Evolutionary conservation across 331 rosid species (phyloP), one percentile per base, ranked within the genome.

Genomic region (Stylosanthes scabra): DNA sequence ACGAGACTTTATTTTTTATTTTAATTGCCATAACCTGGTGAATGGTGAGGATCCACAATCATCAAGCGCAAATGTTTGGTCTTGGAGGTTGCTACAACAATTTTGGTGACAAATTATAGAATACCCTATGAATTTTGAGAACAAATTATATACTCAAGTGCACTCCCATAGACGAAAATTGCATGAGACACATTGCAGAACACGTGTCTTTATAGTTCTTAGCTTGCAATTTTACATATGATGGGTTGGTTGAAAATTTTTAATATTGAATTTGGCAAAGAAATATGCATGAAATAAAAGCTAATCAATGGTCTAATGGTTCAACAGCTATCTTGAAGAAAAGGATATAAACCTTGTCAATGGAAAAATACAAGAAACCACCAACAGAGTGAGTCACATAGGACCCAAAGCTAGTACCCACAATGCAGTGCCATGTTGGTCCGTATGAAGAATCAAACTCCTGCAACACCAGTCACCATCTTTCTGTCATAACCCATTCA

Each of bases 381-480:
- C 99, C 99, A 2, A 80, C 58, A 49, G 97, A 91, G 80, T 91
- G 97, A 16, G 99, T 94, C 11, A 94, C 97, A 70, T 90, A 94
- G 8, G 99, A 94, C 13, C 99, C 99, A 78, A 94, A 94, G 87
- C 99, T 91, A 51, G 93, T 90, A 10, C 99, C 99, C 29, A 94
- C 99, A 54, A 94, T 91, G 90, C 99, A 94, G 76, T 94, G 99
- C 97, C 99, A 94, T 46, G 99, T 97, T n/a, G 96, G 97, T 52
- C 97, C 99, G 71, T 88, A 91, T 2, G 87, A 71, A 40, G 96
- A 81, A 76, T 94, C 99, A 76, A 91, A 94, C 66, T 91, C 99
- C 99, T 94, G 94, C 29, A 78, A 81, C 28, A 66, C 29, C 37
- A 80, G 0, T 11, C 34, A 31, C 34, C 34, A 69, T 52, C 37